phyloP scores from a whole-genome alignment of 208 protist genomes.

The Acanthamoeba castellanii region DNA sequence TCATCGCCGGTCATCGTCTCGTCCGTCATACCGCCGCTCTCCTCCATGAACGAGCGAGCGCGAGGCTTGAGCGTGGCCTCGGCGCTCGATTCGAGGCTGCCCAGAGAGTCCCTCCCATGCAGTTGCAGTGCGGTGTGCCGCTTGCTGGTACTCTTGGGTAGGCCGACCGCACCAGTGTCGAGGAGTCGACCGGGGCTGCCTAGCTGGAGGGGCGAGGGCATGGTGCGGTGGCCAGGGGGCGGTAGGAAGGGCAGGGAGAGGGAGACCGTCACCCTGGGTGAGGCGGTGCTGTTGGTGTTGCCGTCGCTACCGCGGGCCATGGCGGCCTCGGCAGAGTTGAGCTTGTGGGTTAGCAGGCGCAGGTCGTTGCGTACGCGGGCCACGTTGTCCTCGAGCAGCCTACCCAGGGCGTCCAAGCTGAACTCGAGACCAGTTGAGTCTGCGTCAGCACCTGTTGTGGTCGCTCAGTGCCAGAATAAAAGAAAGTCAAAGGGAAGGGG shows the following conservation, averaged over 20 bases:
- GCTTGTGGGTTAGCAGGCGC: background rate
- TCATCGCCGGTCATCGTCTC: background rate
- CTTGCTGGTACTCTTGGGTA: too few species aligned
- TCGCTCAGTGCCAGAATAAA: background rate
- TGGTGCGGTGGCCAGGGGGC: background rate
- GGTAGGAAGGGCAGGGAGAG: background rate
- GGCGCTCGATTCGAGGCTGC: background rate
- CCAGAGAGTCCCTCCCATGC: too few species aligned
- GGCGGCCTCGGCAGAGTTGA: background rate
- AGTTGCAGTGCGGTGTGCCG: too few species aligned
- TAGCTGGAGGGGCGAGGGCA: background rate
- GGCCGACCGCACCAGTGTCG: too few species aligned
- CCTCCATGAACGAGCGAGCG: background rate
- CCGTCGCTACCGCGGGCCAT: background rate
- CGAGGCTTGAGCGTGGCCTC: background rate
- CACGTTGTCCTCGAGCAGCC: background rate
- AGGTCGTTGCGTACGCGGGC: background rate
- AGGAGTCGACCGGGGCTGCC: background rate
- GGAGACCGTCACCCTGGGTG: background rate
- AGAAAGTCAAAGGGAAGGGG: background rate
- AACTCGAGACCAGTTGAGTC: background rate
- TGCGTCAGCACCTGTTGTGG: background rate
- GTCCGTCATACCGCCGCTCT: background rate
- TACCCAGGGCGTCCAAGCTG: background rate
- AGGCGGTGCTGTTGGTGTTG: background rate